Conservation (phyloP, 768 basidiomycete genomes). For the Tylopilus intermedius region DNA sequence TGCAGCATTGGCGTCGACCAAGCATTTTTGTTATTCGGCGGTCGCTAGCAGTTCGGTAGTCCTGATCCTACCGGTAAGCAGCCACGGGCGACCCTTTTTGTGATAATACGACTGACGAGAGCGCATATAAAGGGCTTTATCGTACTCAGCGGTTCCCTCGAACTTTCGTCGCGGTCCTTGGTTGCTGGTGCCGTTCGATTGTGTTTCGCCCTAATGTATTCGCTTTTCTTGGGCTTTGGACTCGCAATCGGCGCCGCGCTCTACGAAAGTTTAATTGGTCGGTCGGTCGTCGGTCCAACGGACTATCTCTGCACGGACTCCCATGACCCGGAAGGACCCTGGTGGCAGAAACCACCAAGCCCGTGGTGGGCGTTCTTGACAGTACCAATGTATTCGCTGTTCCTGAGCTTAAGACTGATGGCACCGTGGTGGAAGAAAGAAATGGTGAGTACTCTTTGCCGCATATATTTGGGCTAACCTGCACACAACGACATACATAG, state of each 20-base stretch:
- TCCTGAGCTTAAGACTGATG: constrained; percentile 61
- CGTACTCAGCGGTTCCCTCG: constrained; percentile 68
- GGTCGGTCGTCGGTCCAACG: constrained; percentile 41
- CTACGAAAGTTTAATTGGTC: constrained; percentile 53
- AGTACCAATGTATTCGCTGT: constrained; percentile 65
- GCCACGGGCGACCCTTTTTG: not conserved
- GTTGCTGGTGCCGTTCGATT: constrained; percentile 80
- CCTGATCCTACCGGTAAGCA: constrained; percentile 67
- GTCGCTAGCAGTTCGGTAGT: constrained; percentile 74
- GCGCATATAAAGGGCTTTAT: constrained; percentile 48
- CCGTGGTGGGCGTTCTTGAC: constrained; percentile 72
- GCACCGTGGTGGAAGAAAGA: constrained; percentile 56
- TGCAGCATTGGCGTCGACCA: constrained; percentile 64
- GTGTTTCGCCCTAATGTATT: constrained; percentile 75
- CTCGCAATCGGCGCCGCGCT: constrained; percentile 73
- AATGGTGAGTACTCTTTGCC: constrained; percentile 37
- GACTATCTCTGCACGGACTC: constrained; percentile 59
- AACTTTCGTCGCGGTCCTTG: constrained; percentile 75
- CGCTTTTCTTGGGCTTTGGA: constrained; percentile 76
- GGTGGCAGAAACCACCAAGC: constrained; percentile 72
- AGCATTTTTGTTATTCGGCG: constrained; percentile 77
- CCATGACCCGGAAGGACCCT: constrained; percentile 55
- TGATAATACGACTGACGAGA: not conserved
- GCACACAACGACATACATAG: constrained; percentile 19
- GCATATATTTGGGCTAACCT: not conserved